A percentile compares a stretch with the other conserved stretches of the same genome.
phyloP scores from a whole-genome alignment of 2,329 filamentous ascomycete genomes.

The Fusarium buxicola region DNA sequence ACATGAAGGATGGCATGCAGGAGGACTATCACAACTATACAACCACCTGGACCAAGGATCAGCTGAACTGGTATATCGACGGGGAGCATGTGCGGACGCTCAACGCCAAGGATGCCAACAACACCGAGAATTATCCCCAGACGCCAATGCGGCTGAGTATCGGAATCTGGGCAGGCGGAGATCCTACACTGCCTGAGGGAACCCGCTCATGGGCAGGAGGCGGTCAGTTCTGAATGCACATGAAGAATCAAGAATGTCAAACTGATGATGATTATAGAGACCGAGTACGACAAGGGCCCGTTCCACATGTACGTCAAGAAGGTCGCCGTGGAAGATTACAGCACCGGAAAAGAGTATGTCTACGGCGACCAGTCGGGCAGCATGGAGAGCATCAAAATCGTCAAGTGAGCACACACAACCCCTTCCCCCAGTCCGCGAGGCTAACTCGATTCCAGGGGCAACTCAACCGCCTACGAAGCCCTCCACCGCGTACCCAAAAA shows the following conservation, averaged over 20 bases:
- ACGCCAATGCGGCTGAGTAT: slow-evolving; percentile 79
- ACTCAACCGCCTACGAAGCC: slow-evolving; percentile 64
- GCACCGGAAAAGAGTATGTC: slow-evolving; percentile 72
- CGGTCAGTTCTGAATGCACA: slow-evolving; percentile 9
- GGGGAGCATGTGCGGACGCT: slow-evolving; percentile 72
- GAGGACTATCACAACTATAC: slow-evolving; percentile 80
- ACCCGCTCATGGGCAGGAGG: slow-evolving; percentile 79
- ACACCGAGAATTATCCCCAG: slow-evolving; percentile 76
- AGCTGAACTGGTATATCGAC: slow-evolving; percentile 77
- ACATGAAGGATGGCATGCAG: slow-evolving; percentile 64
- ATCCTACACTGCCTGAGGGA: slow-evolving; percentile 64
- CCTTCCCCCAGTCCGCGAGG: neutral
- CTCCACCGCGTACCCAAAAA: slow-evolving; percentile 56
- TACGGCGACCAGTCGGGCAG: slow-evolving; percentile 71
- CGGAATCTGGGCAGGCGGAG: slow-evolving; percentile 74
- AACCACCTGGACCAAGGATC: slow-evolving; percentile 76
- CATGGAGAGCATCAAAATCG: slow-evolving; percentile 72
- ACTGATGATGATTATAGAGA: slow-evolving; percentile 49
- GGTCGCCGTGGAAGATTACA: slow-evolving; percentile 66
- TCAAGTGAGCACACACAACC: slow-evolving; percentile 56
- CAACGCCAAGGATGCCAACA: slow-evolving; percentile 69
- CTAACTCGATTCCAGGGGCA: slow-evolving; percentile 56
- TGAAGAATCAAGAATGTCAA: accelerated
- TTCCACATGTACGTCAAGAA: slow-evolving; percentile 81
- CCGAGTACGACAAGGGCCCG: slow-evolving; percentile 73